phyloP scores from a whole-genome alignment of 2,329 filamentous ascomycete species.

The Stagonosporopsis vannaccii region DNA sequence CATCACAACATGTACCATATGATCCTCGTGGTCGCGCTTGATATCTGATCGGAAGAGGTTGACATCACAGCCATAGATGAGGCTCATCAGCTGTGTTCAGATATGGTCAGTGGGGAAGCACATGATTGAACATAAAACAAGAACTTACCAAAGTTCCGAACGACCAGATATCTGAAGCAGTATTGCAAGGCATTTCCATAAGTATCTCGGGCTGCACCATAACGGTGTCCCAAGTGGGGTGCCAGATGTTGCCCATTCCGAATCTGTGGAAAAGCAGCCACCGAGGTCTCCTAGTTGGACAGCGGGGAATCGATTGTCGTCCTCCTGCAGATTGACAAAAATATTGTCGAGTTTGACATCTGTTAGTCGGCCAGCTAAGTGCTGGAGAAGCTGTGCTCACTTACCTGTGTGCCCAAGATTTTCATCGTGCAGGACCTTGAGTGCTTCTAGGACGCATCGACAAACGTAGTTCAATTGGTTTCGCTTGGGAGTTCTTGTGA shows the following conservation, averaged over 20 bases:
- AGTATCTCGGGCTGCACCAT: conserved; percentile 50
- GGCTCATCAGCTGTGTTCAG: conserved; percentile 33
- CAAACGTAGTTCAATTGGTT: conserved; percentile 31
- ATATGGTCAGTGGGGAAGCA: conserved; percentile 11
- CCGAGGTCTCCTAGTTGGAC: conserved; percentile 47
- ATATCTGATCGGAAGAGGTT: conserved; percentile 38
- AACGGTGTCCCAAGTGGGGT: conserved; percentile 47
- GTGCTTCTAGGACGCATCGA: conserved; percentile 31
- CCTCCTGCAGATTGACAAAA: conserved; percentile 44
- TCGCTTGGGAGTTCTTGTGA: conserved; percentile 21
- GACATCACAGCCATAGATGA: conserved; percentile 35
- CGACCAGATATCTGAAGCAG: conserved; percentile 52
- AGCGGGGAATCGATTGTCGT: conserved; percentile 42
- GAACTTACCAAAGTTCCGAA: conserved; percentile 47
- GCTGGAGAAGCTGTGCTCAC: too few relatives aligned
- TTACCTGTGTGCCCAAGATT: conserved; percentile 38
- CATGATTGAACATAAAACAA: conserved; percentile 3
- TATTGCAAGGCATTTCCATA: conserved; percentile 42
- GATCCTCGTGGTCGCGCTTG: conserved; percentile 31
- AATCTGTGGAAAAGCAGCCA: conserved; percentile 34
- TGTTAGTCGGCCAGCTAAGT: not conserved
- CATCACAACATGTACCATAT: conserved; percentile 29
- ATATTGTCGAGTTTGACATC: conserved; percentile 51
- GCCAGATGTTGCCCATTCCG: conserved; percentile 30
- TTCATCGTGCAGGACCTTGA: conserved; percentile 35